Evolutionary conservation across 495 filamentous ascomycete genomes (phyloP).

Genomic region (Glutinoglossum americanum): DNA sequence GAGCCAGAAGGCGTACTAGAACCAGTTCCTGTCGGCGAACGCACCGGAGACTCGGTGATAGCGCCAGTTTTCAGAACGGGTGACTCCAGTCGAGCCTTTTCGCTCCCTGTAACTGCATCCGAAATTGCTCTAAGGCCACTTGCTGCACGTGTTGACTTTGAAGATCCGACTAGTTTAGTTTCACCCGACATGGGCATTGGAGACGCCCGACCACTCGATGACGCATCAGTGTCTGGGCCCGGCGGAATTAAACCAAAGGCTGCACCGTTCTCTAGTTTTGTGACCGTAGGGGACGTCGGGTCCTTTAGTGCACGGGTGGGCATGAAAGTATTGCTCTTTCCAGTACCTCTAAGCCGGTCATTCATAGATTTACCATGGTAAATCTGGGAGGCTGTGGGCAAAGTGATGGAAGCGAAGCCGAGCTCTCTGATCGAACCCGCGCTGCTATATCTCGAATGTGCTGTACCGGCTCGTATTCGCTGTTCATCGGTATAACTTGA

Average conservation of each 20-base stretch:
- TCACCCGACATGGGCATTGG: conserved; percentile 22
- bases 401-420: conserved; percentile 12
- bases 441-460: conserved; percentile 61
- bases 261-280: conserved; percentile 36
- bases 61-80: conserved; percentile 32
- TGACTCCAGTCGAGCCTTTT: conserved; percentile 27
- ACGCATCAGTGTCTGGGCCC: conserved; percentile 26
- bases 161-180: conserved; percentile 5
- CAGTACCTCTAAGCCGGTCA: conserved; percentile 6
- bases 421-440: conserved; percentile 33
- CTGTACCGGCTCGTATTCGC: conserved; percentile 29
- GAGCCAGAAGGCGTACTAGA: conserved; percentile 74
- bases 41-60: conserved; percentile 40
- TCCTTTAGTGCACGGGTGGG: conserved; percentile 28
- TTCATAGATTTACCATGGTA: conserved; percentile 32
- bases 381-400: conserved; percentile 24
- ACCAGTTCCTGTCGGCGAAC: conserved; percentile 51
- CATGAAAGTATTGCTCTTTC: conserved; percentile 24
- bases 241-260: conserved; percentile 17
- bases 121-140: conserved; percentile 56
- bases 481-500: conserved; percentile 38
- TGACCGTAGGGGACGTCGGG: conserved; percentile 33
- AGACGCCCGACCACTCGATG: conserved; percentile 26
- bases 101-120: conserved; percentile 46
- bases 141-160: not conserved